phyloP scores from a whole-genome alignment of 805 yeast genomes.

The Kodamaea neixiangensis region DNA sequence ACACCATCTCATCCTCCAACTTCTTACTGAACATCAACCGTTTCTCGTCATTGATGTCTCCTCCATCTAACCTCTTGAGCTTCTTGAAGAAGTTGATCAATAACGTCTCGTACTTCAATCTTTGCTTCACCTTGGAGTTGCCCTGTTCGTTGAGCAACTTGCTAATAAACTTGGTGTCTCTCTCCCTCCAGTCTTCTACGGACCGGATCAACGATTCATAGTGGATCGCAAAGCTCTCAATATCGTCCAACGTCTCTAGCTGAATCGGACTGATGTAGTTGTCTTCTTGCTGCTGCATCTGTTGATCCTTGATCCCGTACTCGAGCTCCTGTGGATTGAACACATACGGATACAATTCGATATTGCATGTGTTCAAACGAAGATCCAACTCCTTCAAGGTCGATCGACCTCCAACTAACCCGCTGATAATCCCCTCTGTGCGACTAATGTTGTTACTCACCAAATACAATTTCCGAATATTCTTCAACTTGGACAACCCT shows the following conservation, averaged over 20 bases:
- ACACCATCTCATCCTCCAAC: conserved; percentile 7
- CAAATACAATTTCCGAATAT: conserved; percentile 41
- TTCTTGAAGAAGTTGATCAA: conserved; percentile 34
- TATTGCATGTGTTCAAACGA: conserved; percentile 50
- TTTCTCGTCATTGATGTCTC: conserved; percentile 20
- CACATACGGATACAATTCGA: conserved; percentile 52
- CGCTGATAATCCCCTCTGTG: conserved; percentile 33
- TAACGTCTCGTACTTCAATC: conserved; percentile 37
- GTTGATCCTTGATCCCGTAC: conserved; percentile 12
- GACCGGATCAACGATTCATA: conserved; percentile 43
- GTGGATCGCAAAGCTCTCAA: conserved; percentile 51
- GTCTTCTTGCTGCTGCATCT: conserved; percentile 11
- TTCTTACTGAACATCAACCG: conserved; percentile 10
- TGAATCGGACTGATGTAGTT: conserved; percentile 37
- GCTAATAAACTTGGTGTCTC: conserved; percentile 35
- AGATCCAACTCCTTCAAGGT: conserved; percentile 45
- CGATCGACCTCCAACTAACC: conserved; percentile 31
- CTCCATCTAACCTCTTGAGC: conserved; percentile 41
- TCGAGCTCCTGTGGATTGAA: conserved; percentile 48
- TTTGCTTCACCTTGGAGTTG: conserved; percentile 20
- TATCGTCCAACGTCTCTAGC: conserved; percentile 50
- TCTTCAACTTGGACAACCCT: conserved; percentile 32
- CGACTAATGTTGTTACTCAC: conserved; percentile 48
- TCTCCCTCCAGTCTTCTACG: conserved; percentile 41
- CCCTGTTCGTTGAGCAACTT: conserved; percentile 22